Percentiles rank a stretch among this genome's conserved stretches.
phyloP scores from a whole-genome alignment of 2,329 filamentous ascomycete species.

The Colletotrichum acutatum region DNA sequence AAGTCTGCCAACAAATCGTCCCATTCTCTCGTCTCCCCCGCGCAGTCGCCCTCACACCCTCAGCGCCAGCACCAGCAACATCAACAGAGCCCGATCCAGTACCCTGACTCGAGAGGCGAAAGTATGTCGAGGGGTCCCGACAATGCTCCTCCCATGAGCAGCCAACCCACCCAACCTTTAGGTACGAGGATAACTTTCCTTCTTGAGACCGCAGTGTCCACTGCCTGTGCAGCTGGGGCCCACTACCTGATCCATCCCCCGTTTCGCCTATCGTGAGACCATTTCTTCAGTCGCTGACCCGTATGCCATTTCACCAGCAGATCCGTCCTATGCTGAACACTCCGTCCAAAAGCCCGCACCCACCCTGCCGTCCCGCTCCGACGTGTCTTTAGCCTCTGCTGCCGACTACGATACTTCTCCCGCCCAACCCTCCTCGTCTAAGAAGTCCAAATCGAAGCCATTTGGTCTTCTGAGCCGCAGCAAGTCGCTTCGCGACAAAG shows the following conservation, averaged over 20 bases:
- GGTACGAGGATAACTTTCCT: conserved; percentile 37
- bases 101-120: conserved; percentile 50
- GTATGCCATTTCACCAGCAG: conserved; percentile 38
- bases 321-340: conserved; percentile 46
- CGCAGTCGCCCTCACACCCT: conserved; percentile 34
- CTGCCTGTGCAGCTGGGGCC: conserved; percentile 32
- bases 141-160: conserved; percentile 39
- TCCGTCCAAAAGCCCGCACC: conserved; percentile 52
- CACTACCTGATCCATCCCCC: conserved; percentile 33
- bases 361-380: conserved; percentile 59
- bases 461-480: conserved; percentile 64
- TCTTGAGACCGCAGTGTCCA: conserved; percentile 34
- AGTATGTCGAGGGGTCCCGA: conserved; percentile 51
- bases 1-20: conserved; percentile 56
- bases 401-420: conserved; percentile 55
- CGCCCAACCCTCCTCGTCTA: conserved; percentile 45
- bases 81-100: conserved; percentile 41
- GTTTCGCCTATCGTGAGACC: conserved; percentile 37
- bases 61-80: conserved; percentile 32
- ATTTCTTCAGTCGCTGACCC: conserved; percentile 30
- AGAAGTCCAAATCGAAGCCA: conserved; percentile 65
- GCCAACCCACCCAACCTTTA: conserved; percentile 34
- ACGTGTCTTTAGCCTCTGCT: conserved; percentile 62
- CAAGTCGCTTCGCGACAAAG: conserved; percentile 60
- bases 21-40: conserved; percentile 44